Conservation (phyloP, 192 early-diverging fungal genomes). For the Gonapodya prolifera region DNA sequence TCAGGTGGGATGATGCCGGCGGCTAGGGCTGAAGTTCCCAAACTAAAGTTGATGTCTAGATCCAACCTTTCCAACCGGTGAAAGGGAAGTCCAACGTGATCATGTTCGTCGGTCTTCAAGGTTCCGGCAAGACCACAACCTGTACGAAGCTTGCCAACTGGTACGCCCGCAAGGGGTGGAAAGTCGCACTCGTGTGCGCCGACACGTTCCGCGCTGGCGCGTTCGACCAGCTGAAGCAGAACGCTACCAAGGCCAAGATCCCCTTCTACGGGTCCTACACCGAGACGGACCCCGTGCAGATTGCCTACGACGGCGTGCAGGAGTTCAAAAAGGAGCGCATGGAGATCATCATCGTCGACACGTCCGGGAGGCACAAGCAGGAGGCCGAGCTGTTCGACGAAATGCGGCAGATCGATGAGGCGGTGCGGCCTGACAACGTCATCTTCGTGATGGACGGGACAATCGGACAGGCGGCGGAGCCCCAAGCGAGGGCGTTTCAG, state of each 20-base stretch:
- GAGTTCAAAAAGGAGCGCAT: constrained; percentile 88
- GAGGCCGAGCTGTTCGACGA: constrained; percentile 89
- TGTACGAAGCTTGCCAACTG: constrained; percentile 89
- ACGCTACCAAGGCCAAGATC: constrained; percentile 94
- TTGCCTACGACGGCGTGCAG: constrained; percentile 82
- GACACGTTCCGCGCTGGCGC: constrained; percentile 98
- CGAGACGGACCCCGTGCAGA: constrained; percentile 82
- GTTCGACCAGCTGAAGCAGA: constrained; percentile 97
- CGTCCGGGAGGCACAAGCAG: constrained; percentile 90
- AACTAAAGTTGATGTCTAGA: constrained; percentile 32
- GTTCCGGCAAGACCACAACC: constrained; percentile 90
- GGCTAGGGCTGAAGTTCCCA: not conserved
- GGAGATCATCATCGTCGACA: constrained; percentile 98
- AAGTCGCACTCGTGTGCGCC: constrained; percentile 80
- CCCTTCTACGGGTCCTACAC: constrained; percentile 90
- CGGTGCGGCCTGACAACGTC: constrained; percentile 71
- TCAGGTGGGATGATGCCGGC: no score
- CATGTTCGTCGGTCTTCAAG: constrained; percentile 97
- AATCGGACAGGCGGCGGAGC: constrained; percentile 92
- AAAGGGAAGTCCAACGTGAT: constrained; percentile 76
- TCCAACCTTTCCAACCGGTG: constrained; percentile 73
- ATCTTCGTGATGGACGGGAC: constrained; percentile 99
- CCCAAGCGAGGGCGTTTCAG: constrained; percentile 83
- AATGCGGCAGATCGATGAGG: constrained; percentile 87
- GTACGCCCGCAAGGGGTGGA: constrained; percentile 91